Base-by-base conservation (phyloP, 2,329 filamentous ascomycete species). In the Fusarium sp. region DNA sequence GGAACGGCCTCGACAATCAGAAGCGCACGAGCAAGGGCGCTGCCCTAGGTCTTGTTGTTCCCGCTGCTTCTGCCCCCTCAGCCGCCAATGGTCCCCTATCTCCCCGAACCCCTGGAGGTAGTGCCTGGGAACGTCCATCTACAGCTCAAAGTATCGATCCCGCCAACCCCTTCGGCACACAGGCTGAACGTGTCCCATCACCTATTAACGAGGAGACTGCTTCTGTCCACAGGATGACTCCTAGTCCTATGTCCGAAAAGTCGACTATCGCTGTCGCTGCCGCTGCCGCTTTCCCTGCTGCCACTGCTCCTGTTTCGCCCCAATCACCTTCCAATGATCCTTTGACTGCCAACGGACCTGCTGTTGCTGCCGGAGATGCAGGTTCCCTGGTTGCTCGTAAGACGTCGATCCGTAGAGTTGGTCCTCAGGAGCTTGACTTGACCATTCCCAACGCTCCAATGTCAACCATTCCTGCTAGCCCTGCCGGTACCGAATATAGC, bases 91-190 rank as follows among this genome's bases (percentile, higher is more conserved):
- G 62, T 30, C 50, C 64, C 26, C 30, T 60, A 24, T 72, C 69
- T 30, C 65, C 52, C 24, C 72, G 72, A 53, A 68, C 78, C 17
- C 76, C 75, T 30, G 76, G 79, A 58, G 75, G 75, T 55, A 79
- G 76, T 70, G 67, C 81, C 19, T 85, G 83, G 81, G 85, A 87
- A 58, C 82, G 85, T 33, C 83, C 84, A 14, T 71, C 80, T 37
- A 80, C 79, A 6, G 77, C 78, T 78, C 72, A 79, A 63, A 79
- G 82, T 77, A 80, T 82, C 51, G 83, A 89, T 74, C 81, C 84
- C 4, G 82, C 83, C 62, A 93, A 96, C 76, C 93, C 92, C 20
- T 96, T 96, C 77, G 89, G 87, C 49, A 84, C 85, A 72, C 84
- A 87, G 65, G 84, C 86, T 39, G 87, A 89, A 77, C 82, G 78